Evolutionary conservation across 2,329 filamentous ascomycete genomes (phyloP), one percentile per base, ranked within the genome.

Genomic region (Chaetomium strumarium): DNA sequence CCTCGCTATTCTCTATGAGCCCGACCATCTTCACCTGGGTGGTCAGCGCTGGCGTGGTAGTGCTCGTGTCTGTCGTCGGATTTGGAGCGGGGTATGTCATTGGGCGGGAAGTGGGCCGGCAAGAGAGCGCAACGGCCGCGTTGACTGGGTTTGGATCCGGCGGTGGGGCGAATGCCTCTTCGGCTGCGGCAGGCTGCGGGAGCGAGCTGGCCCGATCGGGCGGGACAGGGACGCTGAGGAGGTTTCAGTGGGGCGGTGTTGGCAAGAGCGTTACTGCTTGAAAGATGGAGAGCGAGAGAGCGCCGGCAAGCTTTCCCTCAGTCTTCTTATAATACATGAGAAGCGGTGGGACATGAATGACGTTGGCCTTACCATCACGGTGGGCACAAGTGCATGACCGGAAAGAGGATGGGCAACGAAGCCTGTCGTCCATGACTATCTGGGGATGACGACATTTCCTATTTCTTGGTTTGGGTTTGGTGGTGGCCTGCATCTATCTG

Each of bases 11-110:
- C 51, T 48, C 72, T 2, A 63, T 84, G 48, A 81, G 76, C 46
- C 81, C 81, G 33, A 84, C 81, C 1, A 67, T 84, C 8, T 65
- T 85, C 46, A 81, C 82, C 0, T 85, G 82, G 80, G 80, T 83
- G 6, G 75, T 86, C 49, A 81, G 79, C 52, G 83, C 83, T 8
- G 83, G 84, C 16, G 83, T 86, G 1, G 79, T 86, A 1, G 81
- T 86, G 9, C 72, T 87, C 11, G 79, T 86, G 3, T 83, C 80
- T 8, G 83, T 85, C 1, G 82, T 86, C 33, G 83, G 83, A 2
- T 86, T 87, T 59, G 81, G 83, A 2, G 83, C 83, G 9, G 83
- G 84, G 11, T 85, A 85, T 61, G 82, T 85, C 20, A 81, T 85
- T 54, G 83, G 84, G 5, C 73, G 82, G 24, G 83, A 86, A 60